Percentiles rank a stretch among this genome's conserved stretches.
Evolutionary conservation across 352 stramenopile species (phyloP).

Genomic region (Peronospora belbahrii): DNA sequence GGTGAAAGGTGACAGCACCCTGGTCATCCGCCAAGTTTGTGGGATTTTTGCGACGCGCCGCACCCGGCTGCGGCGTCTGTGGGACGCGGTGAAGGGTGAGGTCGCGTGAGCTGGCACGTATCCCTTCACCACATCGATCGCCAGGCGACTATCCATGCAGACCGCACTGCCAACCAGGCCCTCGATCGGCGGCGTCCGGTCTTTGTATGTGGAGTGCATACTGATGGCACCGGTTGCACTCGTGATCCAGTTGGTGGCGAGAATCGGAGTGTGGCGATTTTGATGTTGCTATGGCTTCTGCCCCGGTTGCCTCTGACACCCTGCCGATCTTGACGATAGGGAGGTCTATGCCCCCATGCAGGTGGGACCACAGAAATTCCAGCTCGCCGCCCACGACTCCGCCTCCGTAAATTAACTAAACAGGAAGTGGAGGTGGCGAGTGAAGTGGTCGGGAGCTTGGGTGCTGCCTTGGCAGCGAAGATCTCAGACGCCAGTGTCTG

Average conservation of each 20-base stretch:
- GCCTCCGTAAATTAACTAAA: background rate
- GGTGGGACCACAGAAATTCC: background rate
- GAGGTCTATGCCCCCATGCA: no score
- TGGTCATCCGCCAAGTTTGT: constrained; percentile 5
- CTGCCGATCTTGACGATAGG: constrained; percentile 4
- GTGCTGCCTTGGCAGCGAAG: no score
- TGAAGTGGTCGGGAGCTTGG: no score
- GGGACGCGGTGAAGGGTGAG: background rate
- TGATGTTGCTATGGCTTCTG: background rate
- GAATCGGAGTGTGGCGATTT: no score
- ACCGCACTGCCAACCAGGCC: background rate
- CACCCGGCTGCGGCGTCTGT: background rate
- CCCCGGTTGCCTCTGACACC: background rate
- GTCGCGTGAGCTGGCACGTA: background rate
- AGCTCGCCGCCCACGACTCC: background rate
- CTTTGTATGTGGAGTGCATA: constrained; percentile 1
- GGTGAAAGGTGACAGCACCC: constrained; percentile 11
- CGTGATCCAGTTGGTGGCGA: no score
- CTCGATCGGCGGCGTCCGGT: background rate
- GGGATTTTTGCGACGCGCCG: constrained; percentile 1
- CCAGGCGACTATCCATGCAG: background rate
- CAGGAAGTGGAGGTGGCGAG: background rate
- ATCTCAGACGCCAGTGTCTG: constrained; percentile 8
- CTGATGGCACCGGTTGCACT: background rate
- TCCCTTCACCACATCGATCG: background rate